Base-by-base conservation (phyloP, 2,329 filamentous ascomycete species). In the Diaporthe humulicola region DNA sequence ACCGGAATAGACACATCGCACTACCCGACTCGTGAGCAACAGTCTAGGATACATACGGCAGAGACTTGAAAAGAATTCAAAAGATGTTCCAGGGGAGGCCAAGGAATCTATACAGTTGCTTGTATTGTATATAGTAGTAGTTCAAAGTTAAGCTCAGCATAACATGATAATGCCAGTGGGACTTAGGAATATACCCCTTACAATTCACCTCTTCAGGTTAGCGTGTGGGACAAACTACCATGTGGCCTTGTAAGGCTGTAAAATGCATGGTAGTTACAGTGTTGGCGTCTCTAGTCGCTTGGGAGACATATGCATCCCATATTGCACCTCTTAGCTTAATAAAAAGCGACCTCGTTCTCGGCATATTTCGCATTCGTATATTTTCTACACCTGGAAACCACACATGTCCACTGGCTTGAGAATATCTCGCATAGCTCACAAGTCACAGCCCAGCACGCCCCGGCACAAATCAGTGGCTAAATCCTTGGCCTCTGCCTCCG, bases 361-460 rank as follows among this genome's bases (percentile, higher is more conserved):
- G 22, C 9, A 60, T 40, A 9, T 36, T 5, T 36, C 30, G 38
- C 12, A 22, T 30, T 10, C 14, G n/a, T 42, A 6, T 36, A 50
- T 33, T n/a, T 66, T 66, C 42, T 48, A 36, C 50, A 66, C 50
- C 1, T 66, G 61, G 42, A 50, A 33, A 36, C 60, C 1, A 66
- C 12, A 48, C 25, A 36, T 42, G 25, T 30, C 38, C 8, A 22
- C 4, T 61, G 14, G n/a, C 36, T 40, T 25, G 33, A 10, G 56
- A 40, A 25, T 30, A 42, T 42, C 28, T 33, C 5, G 30, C 2
- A 15, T 17, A 36, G 17, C 42, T 66, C 22, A 66, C 28, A 66
- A 50, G 28, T 66, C 28, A 66, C 61, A 66, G 19, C 42, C 61
- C 25, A 66, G 28, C 28, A 50, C 42, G 12, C 61, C 61, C n/a